phyloP scores from a whole-genome alignment of 805 yeast genomes.

The Candida nanaspora region DNA sequence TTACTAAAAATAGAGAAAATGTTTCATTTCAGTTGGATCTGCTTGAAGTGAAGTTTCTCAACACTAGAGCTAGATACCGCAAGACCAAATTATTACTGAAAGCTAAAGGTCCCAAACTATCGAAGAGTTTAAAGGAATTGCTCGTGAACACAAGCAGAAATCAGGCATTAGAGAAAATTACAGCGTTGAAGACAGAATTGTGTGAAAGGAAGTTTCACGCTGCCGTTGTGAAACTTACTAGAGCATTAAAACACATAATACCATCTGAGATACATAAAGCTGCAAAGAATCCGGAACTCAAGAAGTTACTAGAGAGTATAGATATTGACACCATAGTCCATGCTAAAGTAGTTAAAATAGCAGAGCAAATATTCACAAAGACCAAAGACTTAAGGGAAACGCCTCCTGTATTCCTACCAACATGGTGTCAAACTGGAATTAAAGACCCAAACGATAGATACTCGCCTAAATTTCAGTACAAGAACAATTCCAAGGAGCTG shows the following conservation, averaged over 20 bases:
- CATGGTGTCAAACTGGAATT: constrained; percentile 21
- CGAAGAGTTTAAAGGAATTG: constrained; percentile 9
- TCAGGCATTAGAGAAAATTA: constrained; percentile 40
- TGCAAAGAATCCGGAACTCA: constrained; percentile 1
- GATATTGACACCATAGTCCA: constrained; percentile 4
- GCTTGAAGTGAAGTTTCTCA: constrained; percentile 42
- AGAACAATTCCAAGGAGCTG: constrained; percentile 29
- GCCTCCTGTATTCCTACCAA: constrained; percentile 32
- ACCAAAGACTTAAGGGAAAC: constrained; percentile 22
- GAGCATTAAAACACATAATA: constrained; percentile 23
- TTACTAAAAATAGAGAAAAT: constrained; percentile 26
- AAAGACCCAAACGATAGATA: constrained; percentile 23
- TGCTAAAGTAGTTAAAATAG: constrained; percentile 10
- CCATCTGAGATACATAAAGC: not conserved
- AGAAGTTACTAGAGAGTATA: not conserved
- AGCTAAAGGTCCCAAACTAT: constrained; percentile 37
- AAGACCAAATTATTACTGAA: constrained; percentile 39
- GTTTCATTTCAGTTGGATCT: constrained; percentile 48
- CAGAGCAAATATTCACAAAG: constrained; percentile 19
- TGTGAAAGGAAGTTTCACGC: constrained; percentile 45
- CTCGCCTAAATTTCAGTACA: constrained; percentile 44
- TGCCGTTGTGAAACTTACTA: constrained; percentile 32
- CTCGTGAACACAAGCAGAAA: constrained; percentile 32
- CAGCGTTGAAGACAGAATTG: constrained; percentile 34
- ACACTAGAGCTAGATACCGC: constrained; percentile 37